Evolutionary conservation across 2,329 filamentous ascomycete genomes (phyloP), one percentile per base, ranked within the genome.

Genomic region (Fusarium sarcochroum): DNA sequence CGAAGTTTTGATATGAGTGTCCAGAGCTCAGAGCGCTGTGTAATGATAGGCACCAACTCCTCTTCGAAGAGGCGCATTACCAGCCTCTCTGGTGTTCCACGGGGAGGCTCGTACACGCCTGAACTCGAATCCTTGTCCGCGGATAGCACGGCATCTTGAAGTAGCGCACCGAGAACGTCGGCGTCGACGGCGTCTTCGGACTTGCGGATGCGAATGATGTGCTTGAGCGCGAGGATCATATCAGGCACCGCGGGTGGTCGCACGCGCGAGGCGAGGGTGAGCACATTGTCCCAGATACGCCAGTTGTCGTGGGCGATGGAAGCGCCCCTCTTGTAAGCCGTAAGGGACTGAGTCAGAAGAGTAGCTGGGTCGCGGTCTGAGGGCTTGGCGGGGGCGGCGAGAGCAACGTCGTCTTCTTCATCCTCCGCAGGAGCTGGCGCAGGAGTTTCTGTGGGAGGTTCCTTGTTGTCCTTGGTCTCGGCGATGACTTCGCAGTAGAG

Each of bases 231-330:
- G 6, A 90, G 84, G 32, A 97, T 82, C 50, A 97, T 88, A 65
- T 98, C 93, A 1, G 84, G 78, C 75, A 93, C 90, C 1, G 91
- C 89, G 0, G 93, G 91, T 0, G 95, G 94, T 1, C 85, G 86
- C 27, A 96, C 87, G 3, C 93, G 92, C 0, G 92, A 89, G 0
- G 93, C 91, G 21, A 98, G 90, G 0, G 94, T 96, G 58, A 99
- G 87, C 17, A 98, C 91, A 74, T 99, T 99, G 76, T 97, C 93
- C 95, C 95, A 98, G 78, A 99, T 98, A 71, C 93, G 90, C 86
- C 91, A 93, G 80, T 95, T 95, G 72, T 94, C 90, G 78, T 93
- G 87, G 50, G 97, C 93, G 23, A 97, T 87, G 6, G 88, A 86
- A 1, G 94, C 93, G 11, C 94, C 96, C 67, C 92, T 91, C 76